Evolutionary conservation across 1,284 basidiomycete species (phyloP), one percentile per base, ranked within the genome.

Genomic region (Rhodotorula sp.): DNA sequence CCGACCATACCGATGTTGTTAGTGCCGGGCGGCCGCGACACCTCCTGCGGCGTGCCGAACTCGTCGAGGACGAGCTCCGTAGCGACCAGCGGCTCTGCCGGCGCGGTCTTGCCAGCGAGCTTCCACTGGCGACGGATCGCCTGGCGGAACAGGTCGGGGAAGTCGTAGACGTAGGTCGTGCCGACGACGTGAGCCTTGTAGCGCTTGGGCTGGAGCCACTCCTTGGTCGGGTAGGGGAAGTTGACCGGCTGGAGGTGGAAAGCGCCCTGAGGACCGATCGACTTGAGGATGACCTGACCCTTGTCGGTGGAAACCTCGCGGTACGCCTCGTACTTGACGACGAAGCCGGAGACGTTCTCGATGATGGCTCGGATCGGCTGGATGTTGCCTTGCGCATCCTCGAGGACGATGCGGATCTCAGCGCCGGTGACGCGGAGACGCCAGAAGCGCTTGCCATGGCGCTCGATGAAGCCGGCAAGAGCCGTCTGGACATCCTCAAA

Each of bases 121-220:
- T 86, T 84, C 95, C 95, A 99, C 72, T 92, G 86, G 79, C 95
- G 93, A 79, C 94, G 91, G 71, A 98, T 84, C 12, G 95, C 93
- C 83, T 99, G 98, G 62, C 93, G 89, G 85, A 99, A 97, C 69
- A 99, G 87, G 79, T 97, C 95, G 60, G 96, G 94, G 88, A 99
- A 98, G 84, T 99, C 96, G 83, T 99, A 83, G 55, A 91, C 95
- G 80, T 99, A 99, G 61, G 95, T 99, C 45, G 96, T 99, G 71
- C 96, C 95, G 75, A 97, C 89, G 68, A 96, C 88, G 82, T 99
- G 96, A n/a, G 96, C 96, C 80, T 98, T 95, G 84, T 97, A 98
- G 77, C 96, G 93, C 81, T 96, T 95, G 67, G 95, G 95, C 82
- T 99, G 96, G 64, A 99, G 85, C n/a, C 94, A 97, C 81, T 97